phyloP scores from a whole-genome alignment of 2,329 filamentous ascomycete species.

The Cladophialophora exuberans region DNA sequence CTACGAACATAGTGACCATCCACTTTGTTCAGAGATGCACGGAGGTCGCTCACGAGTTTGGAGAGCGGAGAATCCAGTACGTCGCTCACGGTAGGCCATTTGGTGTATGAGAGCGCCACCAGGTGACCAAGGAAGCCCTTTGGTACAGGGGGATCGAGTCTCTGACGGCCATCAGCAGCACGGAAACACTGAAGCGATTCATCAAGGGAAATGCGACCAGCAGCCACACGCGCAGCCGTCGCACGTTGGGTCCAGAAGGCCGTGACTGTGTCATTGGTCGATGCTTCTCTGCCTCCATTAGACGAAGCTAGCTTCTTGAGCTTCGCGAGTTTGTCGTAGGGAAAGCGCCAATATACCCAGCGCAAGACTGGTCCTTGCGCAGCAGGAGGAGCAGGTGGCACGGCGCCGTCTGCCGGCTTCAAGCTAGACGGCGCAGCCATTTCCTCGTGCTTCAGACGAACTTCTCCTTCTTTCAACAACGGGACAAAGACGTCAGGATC shows the following conservation, averaged over 20 bases:
- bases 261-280: slow-evolving; percentile 13
- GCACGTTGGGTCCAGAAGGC: slow-evolving; percentile 6
- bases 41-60: slow-evolving; percentile 5
- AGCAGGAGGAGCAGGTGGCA: neutral
- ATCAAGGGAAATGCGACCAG: neutral
- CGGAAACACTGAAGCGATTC: slow-evolving; percentile 11
- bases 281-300: neutral
- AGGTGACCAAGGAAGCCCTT: slow-evolving; percentile 12
- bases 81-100: neutral
- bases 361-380: neutral
- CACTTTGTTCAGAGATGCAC: slow-evolving; percentile 7
- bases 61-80: slow-evolving; percentile 1
- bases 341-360: slow-evolving; percentile 12
- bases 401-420: neutral
- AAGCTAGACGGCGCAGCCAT: slow-evolving; percentile 1
- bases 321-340: slow-evolving; percentile 8
- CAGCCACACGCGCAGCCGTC: slow-evolving; percentile 6
- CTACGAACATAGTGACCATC: slow-evolving; percentile 12
- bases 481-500: slow-evolving; percentile 14
- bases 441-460: slow-evolving; percentile 1
- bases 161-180: slow-evolving; percentile 6
- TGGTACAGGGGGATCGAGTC: slow-evolving; percentile 3
- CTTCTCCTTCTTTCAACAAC: slow-evolving; percentile 8
- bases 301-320: slow-evolving; percentile 10
- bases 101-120: slow-evolving; percentile 7